These are phyloP conservation scores for Phytophthora agathidicida DNA, from an alignment of 352 stramenopile species.

Conservation along the genomic window DNA sequence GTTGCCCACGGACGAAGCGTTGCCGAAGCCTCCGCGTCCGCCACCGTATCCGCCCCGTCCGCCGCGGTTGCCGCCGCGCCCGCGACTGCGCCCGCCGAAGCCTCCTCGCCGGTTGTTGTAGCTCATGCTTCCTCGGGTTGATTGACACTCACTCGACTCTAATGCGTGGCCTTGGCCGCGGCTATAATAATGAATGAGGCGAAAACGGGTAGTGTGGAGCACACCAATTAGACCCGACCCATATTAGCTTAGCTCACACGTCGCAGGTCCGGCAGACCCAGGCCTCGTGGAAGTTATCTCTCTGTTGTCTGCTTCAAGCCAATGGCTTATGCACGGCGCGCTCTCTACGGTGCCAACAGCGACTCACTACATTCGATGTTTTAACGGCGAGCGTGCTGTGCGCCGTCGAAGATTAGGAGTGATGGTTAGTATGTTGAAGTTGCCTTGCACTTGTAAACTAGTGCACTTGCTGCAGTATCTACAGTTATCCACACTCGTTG, in stretches of 20 bases:
- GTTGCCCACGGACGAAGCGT: constrained; percentile 43
- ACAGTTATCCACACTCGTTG: too few relatives aligned
- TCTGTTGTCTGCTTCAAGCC: too few relatives aligned
- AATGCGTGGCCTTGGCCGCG: neutral
- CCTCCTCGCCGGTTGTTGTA: constrained; percentile 64
- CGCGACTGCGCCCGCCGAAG: constrained; percentile 68
- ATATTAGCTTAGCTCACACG: neutral
- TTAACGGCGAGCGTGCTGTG: too few relatives aligned
- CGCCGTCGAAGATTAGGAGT: too few relatives aligned
- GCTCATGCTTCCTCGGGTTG: constrained; percentile 73
- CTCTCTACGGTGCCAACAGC: too few relatives aligned
- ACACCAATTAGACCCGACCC: constrained; percentile 5
- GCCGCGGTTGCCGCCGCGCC: constrained; percentile 48
- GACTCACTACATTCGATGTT: too few relatives aligned
- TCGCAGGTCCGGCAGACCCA: neutral
- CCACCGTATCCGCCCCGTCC: constrained; percentile 28
- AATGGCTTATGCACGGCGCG: too few relatives aligned
- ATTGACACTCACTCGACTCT: neutral
- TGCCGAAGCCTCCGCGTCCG: constrained; percentile 37
- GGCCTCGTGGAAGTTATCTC: too few relatives aligned
- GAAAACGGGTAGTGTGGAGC: constrained; percentile 9
- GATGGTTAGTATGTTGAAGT: too few relatives aligned
- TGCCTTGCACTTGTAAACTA: too few relatives aligned
- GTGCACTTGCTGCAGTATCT: too few relatives aligned
- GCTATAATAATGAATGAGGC: too few relatives aligned